Percentiles rank a stretch among this genome's conserved stretches.
These are phyloP conservation scores for Plantago coronopus DNA, from an alignment of 305 asterid species.

Conservation along the genomic window DNA sequence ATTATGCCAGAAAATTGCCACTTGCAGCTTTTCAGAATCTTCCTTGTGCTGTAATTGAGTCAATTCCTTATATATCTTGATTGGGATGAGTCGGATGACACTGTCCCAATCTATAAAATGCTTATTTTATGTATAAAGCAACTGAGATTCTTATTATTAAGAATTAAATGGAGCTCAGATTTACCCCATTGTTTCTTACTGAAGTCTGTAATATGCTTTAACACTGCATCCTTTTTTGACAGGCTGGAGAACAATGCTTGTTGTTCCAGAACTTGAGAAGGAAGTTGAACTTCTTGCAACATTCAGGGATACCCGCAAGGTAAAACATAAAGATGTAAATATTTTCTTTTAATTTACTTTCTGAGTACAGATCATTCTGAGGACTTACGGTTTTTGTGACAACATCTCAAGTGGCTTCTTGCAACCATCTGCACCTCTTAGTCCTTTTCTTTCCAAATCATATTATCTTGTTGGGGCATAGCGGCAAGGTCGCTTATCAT, in stretches of 20 bases:
- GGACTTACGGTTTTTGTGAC: conserved; percentile 12
- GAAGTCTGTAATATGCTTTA: conserved; percentile 24
- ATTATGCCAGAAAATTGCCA: no score
- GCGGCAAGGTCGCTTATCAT: no score
- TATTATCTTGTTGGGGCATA: no score
- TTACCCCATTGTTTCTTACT: conserved; percentile 12
- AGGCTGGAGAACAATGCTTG: conserved; percentile 99
- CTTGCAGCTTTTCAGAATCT: conserved; percentile 4
- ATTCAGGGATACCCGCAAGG: conserved; percentile 75
- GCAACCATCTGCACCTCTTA: not conserved
- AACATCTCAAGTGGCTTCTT: conserved; percentile 6
- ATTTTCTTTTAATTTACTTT: conserved; percentile 10
- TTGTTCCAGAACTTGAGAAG: conserved; percentile 98
- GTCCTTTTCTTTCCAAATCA: no score
- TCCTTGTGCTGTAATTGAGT: conserved; percentile 4
- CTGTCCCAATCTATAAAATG: conserved; percentile 3
- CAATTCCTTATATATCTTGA: conserved; percentile 10
- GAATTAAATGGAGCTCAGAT: not conserved
- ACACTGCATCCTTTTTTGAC: conserved; percentile 25
- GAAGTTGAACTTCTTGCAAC: conserved; percentile 85
- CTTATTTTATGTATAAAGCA: not conserved
- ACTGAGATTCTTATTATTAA: not conserved
- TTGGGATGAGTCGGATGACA: conserved; percentile 12
- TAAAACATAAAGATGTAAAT: conserved; percentile 40
- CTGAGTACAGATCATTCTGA: conserved; percentile 4